Evolutionary conservation across 306 rosid genomes (phyloP).

Genomic region (Carpinus viminea): DNA sequence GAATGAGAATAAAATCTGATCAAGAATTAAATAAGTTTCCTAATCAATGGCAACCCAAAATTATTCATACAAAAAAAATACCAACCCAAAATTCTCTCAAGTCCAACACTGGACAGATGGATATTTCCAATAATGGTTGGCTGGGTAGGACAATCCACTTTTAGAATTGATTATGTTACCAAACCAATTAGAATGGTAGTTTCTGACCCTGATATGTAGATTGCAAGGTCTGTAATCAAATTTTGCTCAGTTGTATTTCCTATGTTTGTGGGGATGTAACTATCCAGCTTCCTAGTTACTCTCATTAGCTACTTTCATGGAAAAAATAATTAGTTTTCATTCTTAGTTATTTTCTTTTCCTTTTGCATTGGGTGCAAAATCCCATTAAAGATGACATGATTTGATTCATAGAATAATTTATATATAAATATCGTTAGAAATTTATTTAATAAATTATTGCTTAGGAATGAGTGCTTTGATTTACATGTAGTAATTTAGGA

Average conservation of each 20-base stretch:
- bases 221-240: not conserved
- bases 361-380: not conserved
- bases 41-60: no score
- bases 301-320: not conserved
- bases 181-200: not conserved
- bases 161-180: not conserved
- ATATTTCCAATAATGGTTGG: not conserved
- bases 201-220: not conserved
- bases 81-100: not conserved
- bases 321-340: not conserved
- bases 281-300: not conserved
- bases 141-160: not conserved
- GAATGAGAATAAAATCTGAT: no score
- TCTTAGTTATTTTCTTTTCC: not conserved
- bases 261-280: not conserved
- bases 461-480: not conserved
- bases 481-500: no score
- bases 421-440: not conserved
- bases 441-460: slow-evolving; percentile 16
- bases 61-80: no score
- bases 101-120: not conserved
- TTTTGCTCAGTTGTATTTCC: not conserved
- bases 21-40: no score
- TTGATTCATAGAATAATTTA: not conserved
- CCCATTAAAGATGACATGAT: not conserved